Evolutionary conservation across 2,329 filamentous ascomycete genomes (phyloP).

Genomic region (Clonostachys byssicola): DNA sequence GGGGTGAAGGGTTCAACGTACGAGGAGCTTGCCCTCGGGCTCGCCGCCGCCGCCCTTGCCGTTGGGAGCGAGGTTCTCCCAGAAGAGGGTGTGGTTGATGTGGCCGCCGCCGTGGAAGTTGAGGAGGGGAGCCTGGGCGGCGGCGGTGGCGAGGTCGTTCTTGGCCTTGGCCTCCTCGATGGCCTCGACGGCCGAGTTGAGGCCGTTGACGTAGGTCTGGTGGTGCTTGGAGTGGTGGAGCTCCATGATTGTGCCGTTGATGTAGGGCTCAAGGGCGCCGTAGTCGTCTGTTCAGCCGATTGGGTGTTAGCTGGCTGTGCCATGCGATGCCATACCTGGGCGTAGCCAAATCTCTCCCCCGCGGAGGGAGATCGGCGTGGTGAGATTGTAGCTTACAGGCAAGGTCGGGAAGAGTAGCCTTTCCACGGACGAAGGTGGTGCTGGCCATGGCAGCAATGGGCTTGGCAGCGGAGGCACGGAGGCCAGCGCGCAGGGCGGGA

Average conservation of each 20-base stretch:
- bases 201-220: constrained; percentile 86
- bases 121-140: constrained; percentile 49
- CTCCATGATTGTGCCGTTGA: constrained; percentile 94
- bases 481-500: constrained; percentile 63
- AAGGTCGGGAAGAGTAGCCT: constrained; percentile 93
- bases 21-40: constrained; percentile 56
- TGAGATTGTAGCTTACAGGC: constrained; percentile 32
- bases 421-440: constrained; percentile 76
- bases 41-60: constrained; percentile 59
- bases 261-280: constrained; percentile 79
- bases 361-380: background rate
- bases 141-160: constrained; percentile 50
- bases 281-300: constrained; percentile 73
- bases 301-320: background rate
- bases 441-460: constrained; percentile 62
- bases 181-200: constrained; percentile 76
- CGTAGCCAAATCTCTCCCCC: background rate
- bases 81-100: constrained; percentile 84
- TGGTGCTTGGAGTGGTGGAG: constrained; percentile 94
- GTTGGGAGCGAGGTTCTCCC: constrained; percentile 73
- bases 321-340: background rate
- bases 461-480: constrained; percentile 63
- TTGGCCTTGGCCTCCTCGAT: constrained; percentile 59
- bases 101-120: constrained; percentile 84
- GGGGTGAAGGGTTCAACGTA: constrained; percentile 14